A percentile compares a stretch with the other conserved stretches of the same genome.
phyloP scores from a whole-genome alignment of 495 filamentous ascomycete species.

The Daldinia childiae region DNA sequence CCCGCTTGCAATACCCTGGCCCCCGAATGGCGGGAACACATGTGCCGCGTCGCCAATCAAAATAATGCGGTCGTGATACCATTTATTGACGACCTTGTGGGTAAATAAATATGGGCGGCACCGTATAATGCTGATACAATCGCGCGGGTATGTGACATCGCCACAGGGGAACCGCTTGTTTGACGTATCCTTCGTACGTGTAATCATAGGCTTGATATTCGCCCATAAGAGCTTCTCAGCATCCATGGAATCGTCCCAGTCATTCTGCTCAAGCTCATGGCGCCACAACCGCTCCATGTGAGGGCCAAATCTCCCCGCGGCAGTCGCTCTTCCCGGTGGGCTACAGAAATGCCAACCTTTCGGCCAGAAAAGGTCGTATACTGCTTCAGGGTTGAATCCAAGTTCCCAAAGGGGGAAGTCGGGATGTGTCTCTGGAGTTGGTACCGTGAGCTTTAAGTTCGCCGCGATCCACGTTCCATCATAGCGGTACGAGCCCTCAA shows the following conservation, averaged over 20 bases:
- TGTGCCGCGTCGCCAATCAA: conserved; percentile 64
- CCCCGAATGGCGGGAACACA: conserved; percentile 66
- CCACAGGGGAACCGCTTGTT: conserved; percentile 26
- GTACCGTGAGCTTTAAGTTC: conserved; percentile 59
- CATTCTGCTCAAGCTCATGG: conserved; percentile 57
- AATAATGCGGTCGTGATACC: conserved; percentile 56
- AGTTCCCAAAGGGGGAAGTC: conserved; percentile 60
- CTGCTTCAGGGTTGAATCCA: conserved; percentile 57
- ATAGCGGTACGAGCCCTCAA: conserved; percentile 53
- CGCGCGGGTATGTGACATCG: conserved; percentile 55
- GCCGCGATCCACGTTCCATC: conserved; percentile 63
- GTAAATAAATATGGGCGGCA: conserved; percentile 62
- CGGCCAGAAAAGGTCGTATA: conserved; percentile 64
- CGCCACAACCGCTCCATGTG: conserved; percentile 56
- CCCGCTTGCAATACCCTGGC: conserved; percentile 63
- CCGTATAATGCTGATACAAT: conserved; percentile 60
- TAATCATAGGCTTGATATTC: conserved; percentile 46
- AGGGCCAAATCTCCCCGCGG: conserved; percentile 60
- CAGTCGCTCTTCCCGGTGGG: conserved; percentile 55
- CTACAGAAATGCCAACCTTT: conserved; percentile 58
- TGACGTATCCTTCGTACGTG: conserved; percentile 29
- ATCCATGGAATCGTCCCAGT: conserved; percentile 45
- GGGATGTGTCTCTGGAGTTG: conserved; percentile 59
- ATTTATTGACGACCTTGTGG: conserved; percentile 60
- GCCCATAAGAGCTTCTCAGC: conserved; percentile 42